phyloP scores from a whole-genome alignment of 768 basidiomycete species.

The Tulasnella sp. region DNA sequence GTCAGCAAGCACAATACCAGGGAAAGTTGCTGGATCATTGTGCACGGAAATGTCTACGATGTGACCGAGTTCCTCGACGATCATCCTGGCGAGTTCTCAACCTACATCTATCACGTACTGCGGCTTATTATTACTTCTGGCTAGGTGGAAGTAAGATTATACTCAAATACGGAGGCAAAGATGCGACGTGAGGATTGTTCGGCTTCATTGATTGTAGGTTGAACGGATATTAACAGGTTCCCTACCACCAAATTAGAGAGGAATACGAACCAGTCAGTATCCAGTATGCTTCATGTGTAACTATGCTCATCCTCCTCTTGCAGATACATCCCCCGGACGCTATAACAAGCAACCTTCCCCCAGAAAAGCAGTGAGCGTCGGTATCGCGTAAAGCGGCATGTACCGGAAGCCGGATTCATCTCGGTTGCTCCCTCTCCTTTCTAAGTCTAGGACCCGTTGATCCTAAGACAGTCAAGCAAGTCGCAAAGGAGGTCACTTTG shows the following conservation, averaged over 20 bases:
- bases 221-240: background rate
- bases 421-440: background rate
- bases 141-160: slow-evolving; percentile 75
- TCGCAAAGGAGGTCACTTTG: slow-evolving; percentile 52
- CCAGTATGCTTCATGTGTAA: slow-evolving; percentile 36
- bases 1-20: slow-evolving; percentile 36
- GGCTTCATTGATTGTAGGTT: background rate
- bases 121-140: background rate
- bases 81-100: slow-evolving; percentile 42
- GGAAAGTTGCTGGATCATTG: slow-evolving; percentile 65
- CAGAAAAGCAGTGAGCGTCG: slow-evolving; percentile 65
- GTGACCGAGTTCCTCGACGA: slow-evolving; percentile 64
- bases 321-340: slow-evolving; percentile 21
- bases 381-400: background rate
- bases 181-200: slow-evolving; percentile 56
- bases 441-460: slow-evolving; percentile 58
- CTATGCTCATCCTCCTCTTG: slow-evolving; percentile 37
- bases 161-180: slow-evolving; percentile 79
- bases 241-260: slow-evolving; percentile 31
- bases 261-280: slow-evolving; percentile 76
- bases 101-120: background rate
- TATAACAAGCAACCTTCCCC: slow-evolving; percentile 42
- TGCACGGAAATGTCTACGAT: slow-evolving; percentile 73
- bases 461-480: slow-evolving; percentile 50
- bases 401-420: background rate